Evolutionary conservation across 805 yeast species (phyloP), one percentile per base, ranked within the genome.

Genomic region (Candida coleopterorum): DNA sequence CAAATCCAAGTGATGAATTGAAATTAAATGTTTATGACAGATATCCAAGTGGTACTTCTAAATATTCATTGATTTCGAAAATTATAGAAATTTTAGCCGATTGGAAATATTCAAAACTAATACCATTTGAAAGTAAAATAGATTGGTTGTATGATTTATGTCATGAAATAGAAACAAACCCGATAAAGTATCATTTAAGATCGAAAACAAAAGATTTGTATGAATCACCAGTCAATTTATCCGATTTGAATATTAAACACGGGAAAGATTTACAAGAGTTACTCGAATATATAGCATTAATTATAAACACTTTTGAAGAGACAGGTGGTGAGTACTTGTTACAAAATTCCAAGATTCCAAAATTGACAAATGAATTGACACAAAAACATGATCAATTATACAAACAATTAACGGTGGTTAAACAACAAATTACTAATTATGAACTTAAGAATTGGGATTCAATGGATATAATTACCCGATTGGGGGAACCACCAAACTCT

Each of bases 41-140:
- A 36, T 72, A 68, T 38, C 80, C 80, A 0, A 71, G 75, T 15
- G 80, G 80, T 0, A 67, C 76, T 2, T 72, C 78, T 3, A 69
- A 67, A 46, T 67, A 62, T 43, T 57, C 68, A 3, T 46, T 74
- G 20, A 51, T 69, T 11, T 63, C 68, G 25, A 70, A 64, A 33
- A 50, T 69, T 2, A 42, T 74, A 2, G 56, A 62, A 23, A 43
- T 53, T 9, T 27, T 50, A 18, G 60, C 67, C 1, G 59, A 63
- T 16, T 64, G 64, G 39, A 43, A 48, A 16, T 68, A 60, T 44
- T 64, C 77, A 4, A 52, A 48, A 24, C 40, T 73, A 22, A 49
- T 74, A 4, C 60, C 68, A 7, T 56, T 55, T 16, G 41, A 43
- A 34, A 16, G 45, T 25, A 61, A 64, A 16, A 43, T 63, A 20